These are phyloP conservation scores for Knufia petricola DNA, from an alignment of 2,329 filamentous ascomycete species.

Conservation along the genomic window DNA sequence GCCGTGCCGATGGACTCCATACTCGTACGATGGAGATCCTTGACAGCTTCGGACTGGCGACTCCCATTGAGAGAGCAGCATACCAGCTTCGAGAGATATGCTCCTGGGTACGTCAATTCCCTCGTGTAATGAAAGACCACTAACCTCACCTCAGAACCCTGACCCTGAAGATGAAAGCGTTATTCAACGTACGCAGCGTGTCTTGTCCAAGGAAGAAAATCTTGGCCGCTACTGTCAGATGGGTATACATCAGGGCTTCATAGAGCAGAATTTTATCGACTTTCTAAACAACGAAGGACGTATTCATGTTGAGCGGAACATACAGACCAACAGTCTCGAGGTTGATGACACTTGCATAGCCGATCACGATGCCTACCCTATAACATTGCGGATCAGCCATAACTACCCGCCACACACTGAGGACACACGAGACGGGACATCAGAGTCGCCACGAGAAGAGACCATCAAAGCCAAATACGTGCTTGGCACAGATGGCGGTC, in stretches of 20 bases:
- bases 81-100: conserved; percentile 57
- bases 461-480: conserved; percentile 1
- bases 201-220: neutral
- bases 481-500: conserved; percentile 13
- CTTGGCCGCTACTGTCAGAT: neutral
- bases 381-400: neutral
- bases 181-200: neutral
- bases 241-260: neutral
- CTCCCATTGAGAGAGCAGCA: conserved; percentile 53
- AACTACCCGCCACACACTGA: no score
- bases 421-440: no score
- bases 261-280: neutral
- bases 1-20: conserved; percentile 48
- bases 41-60: conserved; percentile 57
- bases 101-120: conserved; percentile 35
- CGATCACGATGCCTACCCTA: neutral
- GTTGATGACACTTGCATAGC: neutral
- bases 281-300: neutral
- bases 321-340: neutral
- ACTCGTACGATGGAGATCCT: conserved; percentile 61
- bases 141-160: neutral
- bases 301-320: neutral
- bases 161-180: neutral
- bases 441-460: neutral
- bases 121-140: neutral